Base-by-base conservation (phyloP, 495 filamentous ascomycete species). In the Thermothielavioides terrestris region DNA sequence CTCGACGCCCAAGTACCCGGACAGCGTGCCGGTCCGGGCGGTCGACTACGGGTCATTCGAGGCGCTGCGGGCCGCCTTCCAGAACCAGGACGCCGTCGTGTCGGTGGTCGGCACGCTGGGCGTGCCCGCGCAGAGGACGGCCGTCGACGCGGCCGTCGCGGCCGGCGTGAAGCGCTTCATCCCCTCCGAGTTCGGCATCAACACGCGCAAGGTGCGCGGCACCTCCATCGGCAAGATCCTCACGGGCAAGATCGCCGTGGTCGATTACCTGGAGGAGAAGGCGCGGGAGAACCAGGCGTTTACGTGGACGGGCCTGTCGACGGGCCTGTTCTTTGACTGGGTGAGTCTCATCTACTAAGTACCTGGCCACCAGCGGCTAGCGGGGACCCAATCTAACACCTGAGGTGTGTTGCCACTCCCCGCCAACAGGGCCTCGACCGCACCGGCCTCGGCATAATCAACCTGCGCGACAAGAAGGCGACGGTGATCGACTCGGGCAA, bases 151-250 rank as follows among this genome's bases (percentile, higher is more conserved):
- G 2, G 73, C 80, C 0, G 58, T 79, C 15, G 69, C 70, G 0
- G 81, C 78, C 1, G 73, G 75, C 12, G 79, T 86, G 3, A 68
- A 74, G 59, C 74, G 82, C 23, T 82, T 83, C 53, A 68, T 86
- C 36, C 83, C 82, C 0, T 78, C 75, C 10, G 81, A 84, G 52
- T 88, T 79, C 50, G 84, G 83, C 1, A 50, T 70, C 43, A 71
- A 82, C 49, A 70, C 68, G 18, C 59, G 70, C 49, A 55, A 57
- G 38, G 38, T 64, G 3, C 48, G 54, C 20, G 57, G 50, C 27
- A 55, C 42, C 56, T 58, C 43, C 40, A 69, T 65, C 54, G 71
- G 61, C 37, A 70, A 48, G 58, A 77, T 67, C 53, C 67, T 78
- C 34, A 62, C 46, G 2, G 65, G 65, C 20, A 84, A 84, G 60